Evolutionary conservation across 306 rosid genomes (phyloP).

Genomic region (Prunus armeniaca): DNA sequence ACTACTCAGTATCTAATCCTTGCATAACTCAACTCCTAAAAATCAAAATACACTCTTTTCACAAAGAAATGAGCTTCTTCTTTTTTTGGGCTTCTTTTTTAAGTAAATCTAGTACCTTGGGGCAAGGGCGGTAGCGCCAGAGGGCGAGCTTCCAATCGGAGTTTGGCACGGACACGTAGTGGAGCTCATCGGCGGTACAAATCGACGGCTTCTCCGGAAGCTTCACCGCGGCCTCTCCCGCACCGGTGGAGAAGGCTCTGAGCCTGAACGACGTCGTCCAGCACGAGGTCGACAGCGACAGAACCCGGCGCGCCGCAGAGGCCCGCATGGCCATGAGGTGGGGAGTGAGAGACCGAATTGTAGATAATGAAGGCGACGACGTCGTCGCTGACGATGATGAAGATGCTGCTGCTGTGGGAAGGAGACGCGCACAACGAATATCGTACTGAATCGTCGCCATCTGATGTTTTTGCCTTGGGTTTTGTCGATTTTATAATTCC

Average conservation of each 20-base stretch:
- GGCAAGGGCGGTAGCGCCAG: constrained; percentile 91
- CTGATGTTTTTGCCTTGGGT: too few relatives aligned
- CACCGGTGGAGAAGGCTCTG: constrained; percentile 54
- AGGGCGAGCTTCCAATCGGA: constrained; percentile 92
- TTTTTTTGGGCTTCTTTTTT: neutral
- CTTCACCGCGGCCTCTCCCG: constrained; percentile 24
- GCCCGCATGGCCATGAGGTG: constrained; percentile 37
- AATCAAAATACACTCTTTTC: neutral
- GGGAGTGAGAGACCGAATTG: constrained; percentile 35
- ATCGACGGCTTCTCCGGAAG: constrained; percentile 64
- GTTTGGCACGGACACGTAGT: constrained; percentile 70
- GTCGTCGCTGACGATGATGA: neutral
- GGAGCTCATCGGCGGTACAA: constrained; percentile 97
- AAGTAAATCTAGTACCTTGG: constrained; percentile 38
- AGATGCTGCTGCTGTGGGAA: constrained; percentile 31
- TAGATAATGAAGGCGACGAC: constrained; percentile 21
- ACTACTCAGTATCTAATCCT: neutral
- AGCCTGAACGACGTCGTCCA: constrained; percentile 38
- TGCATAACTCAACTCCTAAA: neutral
- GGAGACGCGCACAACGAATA: constrained; percentile 37
- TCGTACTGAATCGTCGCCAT: constrained; percentile 71
- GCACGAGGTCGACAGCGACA: constrained; percentile 8
- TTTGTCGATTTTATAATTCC: neutral
- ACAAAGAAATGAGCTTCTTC: neutral
- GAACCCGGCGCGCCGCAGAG: constrained; percentile 26